Percentiles rank a stretch among this genome's conserved stretches.
Evolutionary conservation across 192 early-diverging fungal species (phyloP).

Genomic region (Backusella luteola): DNA sequence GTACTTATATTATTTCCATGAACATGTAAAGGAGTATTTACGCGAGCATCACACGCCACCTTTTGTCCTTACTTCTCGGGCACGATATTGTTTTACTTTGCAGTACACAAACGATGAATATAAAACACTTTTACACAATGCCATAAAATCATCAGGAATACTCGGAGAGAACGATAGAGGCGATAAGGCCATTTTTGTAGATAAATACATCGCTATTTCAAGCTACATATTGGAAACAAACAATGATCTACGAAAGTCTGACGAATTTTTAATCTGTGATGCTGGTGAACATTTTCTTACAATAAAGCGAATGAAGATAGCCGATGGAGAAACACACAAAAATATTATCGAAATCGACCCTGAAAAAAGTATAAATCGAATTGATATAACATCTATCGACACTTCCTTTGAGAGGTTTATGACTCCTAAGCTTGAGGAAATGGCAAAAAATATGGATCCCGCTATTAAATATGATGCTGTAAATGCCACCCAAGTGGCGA

Average conservation of each 20-base stretch:
- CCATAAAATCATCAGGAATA: background rate
- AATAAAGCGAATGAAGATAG: slow-evolving; percentile 7
- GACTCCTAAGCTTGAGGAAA: slow-evolving; percentile 33
- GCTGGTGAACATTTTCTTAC: slow-evolving; percentile 33
- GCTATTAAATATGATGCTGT: background rate
- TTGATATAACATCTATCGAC: background rate
- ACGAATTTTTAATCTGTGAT: slow-evolving; percentile 55
- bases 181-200: slow-evolving; percentile 5
- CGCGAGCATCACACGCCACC: background rate
- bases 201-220: background rate
- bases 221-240: background rate
- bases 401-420: background rate
- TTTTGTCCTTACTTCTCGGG: background rate
- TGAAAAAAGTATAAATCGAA: background rate
- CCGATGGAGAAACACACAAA: background rate
- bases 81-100: slow-evolving; percentile 7
- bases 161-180: background rate
- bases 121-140: background rate
- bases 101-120: background rate
- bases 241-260: slow-evolving; percentile 15
- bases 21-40: background rate
- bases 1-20: background rate
- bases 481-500: background rate
- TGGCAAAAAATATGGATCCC: slow-evolving; percentile 38
- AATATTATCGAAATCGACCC: background rate